These are phyloP conservation scores for Chlorella sp. DNA, from an alignment of 139 green algal genomes.

Conservation along the genomic window DNA sequence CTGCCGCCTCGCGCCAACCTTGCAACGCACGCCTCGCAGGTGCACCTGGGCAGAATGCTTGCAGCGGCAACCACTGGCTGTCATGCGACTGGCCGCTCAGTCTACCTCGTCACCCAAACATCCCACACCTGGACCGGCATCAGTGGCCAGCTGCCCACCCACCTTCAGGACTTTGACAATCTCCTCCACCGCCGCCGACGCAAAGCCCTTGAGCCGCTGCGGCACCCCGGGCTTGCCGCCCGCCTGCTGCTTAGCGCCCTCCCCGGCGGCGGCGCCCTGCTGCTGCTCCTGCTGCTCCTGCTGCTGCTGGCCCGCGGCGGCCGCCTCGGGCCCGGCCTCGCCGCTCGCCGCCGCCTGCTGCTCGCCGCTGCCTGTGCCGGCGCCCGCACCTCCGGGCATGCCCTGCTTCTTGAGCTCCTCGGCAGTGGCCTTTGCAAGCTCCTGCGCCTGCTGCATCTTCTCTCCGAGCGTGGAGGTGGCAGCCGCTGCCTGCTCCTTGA, in stretches of 20 bases:
- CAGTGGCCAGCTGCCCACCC: too few relatives aligned
- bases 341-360: background rate
- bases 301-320: background rate
- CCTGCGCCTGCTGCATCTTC: slow-evolving; percentile 29
- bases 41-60: too few relatives aligned
- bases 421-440: slow-evolving; percentile 32
- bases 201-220: background rate
- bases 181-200: background rate
- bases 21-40: too few relatives aligned
- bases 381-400: too few relatives aligned
- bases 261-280: background rate
- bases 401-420: slow-evolving; percentile 30
- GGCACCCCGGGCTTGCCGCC: background rate
- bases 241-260: background rate
- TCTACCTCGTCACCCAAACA: too few relatives aligned
- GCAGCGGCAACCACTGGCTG: too few relatives aligned
- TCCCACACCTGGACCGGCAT: too few relatives aligned
- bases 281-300: slow-evolving; percentile 15
- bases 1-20: too few relatives aligned
- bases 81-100: too few relatives aligned
- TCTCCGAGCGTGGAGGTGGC: slow-evolving; percentile 23
- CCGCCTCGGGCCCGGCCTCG: background rate
- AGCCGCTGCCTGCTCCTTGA: slow-evolving; percentile 30
- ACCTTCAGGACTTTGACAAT: background rate
- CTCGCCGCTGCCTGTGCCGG: too few relatives aligned